Base-by-base conservation (phyloP, 495 filamentous ascomycete species). In the Penicillium taxi region DNA sequence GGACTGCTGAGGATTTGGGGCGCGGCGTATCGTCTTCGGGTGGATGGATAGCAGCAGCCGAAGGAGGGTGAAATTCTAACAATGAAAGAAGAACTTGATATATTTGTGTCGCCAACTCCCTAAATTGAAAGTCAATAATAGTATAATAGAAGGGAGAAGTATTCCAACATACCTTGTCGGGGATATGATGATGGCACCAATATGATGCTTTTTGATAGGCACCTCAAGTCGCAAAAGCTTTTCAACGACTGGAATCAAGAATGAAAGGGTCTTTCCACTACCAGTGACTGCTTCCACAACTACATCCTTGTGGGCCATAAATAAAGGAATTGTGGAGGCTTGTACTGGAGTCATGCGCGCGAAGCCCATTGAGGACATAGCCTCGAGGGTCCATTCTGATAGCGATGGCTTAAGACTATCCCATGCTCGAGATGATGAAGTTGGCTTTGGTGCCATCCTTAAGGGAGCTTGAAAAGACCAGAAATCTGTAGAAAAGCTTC, bases 261-360 rank as follows among this genome's bases (percentile, higher is more conserved):
- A 96, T 2, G 87, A 81, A 26, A 96, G 64, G 0, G 91, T 96
- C 61, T 98, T 98, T 28, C 91, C 91, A 53, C 84, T 91, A 6
- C 93, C 91, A 2, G 91, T 98, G 6, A 96, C 91, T 2, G 91
- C 93, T 58, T 95, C 89, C 18, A 96, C 90, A 2, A 96, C 90
- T 0, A 96, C 89, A 63, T 96, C 91, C 50, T 96, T 96, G 59
- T 96, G 86, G 6, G 79, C 81, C 63, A 86, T 78, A 58, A 96
- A 94, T 11, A 95, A 73, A 8, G 90, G 89, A 45, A 96, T 86
- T 11, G 82, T 81, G n/a, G 84, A 89, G 15, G 88, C 85, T 58
- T 98, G 91, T 11, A 96, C 91, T 1, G 91, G 91, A 2, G 91
- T 98, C 66, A 90, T 93, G 48, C 80, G 77, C 29, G 69, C 69